Base-by-base conservation (phyloP, 768 basidiomycete species). In the Tulasnella sp. region DNA sequence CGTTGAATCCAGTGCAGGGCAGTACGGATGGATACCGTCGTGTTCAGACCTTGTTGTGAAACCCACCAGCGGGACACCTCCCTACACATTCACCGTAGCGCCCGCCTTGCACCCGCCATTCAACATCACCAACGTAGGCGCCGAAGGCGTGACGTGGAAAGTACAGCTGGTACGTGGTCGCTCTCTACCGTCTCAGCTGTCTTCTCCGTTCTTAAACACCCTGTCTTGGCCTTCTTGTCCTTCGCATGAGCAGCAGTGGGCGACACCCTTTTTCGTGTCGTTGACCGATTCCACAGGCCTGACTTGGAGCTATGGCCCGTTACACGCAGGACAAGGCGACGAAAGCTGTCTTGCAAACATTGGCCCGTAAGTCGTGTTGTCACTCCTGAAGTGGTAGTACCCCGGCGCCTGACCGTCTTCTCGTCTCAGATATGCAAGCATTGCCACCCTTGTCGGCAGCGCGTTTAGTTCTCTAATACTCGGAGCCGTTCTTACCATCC, bases 41-140 rank as follows among this genome's bases (percentile, higher is more conserved):
- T 80, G 73, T 31, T 28, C 80, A 12, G 74, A 76, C 20, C 75
- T 76, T 14, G 75, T 76, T 28, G 40, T 76, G 2, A 40, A 76
- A 46, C 54, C 48, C 20, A 48, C 34, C 24, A 60, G 75, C n/a
- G 80, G 80, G 5, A 80, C 75, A 42, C 80, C 80, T 1, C 80
- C 80, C 5, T 80, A 76, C 50, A 42, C 34, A 60, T 40, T 80
- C 34, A 80, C 76, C n/a, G 58, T 76, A 4, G 48, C 75, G 3
- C 80, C 80, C 16, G 74, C 80, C 12, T 60, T 80, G 34, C 80
- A 76, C n/a, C 34, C 80, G n/a, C 75, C 80, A 58, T 60, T 48
- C 48, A 76, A 64, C 58, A 80, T 80, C 28, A 77, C 48, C 28
- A 54, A 28, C 42, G 34, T 75, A 31, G 80, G 74, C 22, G 16